phyloP scores from a whole-genome alignment of 2,329 filamentous ascomycete species.

The Aureobasidium sp. region DNA sequence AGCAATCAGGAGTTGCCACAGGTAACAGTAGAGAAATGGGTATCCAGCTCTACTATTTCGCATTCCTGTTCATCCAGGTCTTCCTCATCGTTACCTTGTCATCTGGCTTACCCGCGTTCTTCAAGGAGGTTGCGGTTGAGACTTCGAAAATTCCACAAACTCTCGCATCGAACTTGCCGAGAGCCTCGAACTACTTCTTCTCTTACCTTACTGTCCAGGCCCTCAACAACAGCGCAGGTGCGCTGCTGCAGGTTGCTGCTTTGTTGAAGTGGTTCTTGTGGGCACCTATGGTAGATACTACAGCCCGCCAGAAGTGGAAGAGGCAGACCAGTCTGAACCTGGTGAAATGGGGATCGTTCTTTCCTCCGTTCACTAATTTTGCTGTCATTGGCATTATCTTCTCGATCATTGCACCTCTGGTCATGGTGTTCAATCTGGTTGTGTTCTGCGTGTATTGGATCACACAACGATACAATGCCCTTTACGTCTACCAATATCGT shows the following conservation, averaged over 20 bases:
- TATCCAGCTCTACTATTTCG: conserved; percentile 90
- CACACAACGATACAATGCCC: conserved; percentile 91
- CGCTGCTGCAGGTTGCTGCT: conserved; percentile 72
- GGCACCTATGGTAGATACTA: conserved; percentile 63
- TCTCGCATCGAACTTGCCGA: conserved; percentile 72
- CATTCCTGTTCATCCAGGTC: conserved; percentile 87
- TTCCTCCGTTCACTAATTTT: conserved; percentile 94
- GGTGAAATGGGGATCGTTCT: conserved; percentile 87
- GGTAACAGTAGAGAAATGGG: conserved; percentile 68
- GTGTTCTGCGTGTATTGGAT: conserved; percentile 90
- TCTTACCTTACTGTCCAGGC: conserved; percentile 96
- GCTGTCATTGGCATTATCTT: conserved; percentile 86
- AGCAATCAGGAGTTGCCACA: conserved; percentile 72
- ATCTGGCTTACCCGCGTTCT: conserved; percentile 59
- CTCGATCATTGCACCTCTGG: conserved; percentile 78
- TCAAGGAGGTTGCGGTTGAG: conserved; percentile 56
- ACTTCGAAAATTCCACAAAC: conserved; percentile 60
- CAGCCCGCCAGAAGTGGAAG: conserved; percentile 71
- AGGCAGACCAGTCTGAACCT: conserved; percentile 70
- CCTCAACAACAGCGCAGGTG: conserved; percentile 81
- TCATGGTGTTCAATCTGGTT: conserved; percentile 85
- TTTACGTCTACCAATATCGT: conserved; percentile 86
- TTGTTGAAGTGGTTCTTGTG: conserved; percentile 72
- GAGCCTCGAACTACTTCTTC: conserved; percentile 93
- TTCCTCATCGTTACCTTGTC: conserved; percentile 89